Evolutionary conservation across 2,329 filamentous ascomycete genomes (phyloP).

Genomic region (Neopestalotiopsis sp.): DNA sequence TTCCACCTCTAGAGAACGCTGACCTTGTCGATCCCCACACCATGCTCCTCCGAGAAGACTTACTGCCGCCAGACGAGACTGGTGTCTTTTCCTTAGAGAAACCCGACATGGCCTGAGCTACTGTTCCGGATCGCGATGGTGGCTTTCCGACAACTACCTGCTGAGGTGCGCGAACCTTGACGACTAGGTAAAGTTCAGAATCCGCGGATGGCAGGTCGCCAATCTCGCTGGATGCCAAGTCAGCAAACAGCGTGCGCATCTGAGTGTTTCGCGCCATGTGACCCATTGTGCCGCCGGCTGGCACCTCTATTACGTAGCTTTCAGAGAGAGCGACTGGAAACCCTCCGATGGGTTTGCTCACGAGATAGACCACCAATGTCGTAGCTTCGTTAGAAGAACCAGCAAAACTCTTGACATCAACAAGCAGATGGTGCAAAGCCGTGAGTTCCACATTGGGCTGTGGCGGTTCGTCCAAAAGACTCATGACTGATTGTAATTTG

Average conservation of each 20-base stretch:
- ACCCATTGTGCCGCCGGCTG: constrained; percentile 73
- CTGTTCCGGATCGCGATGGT: constrained; percentile 55
- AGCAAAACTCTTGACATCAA: constrained; percentile 83
- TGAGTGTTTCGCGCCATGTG: constrained; percentile 68
- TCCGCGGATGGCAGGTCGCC: constrained; percentile 66
- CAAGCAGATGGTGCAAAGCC: constrained; percentile 78
- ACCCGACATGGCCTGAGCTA: constrained; percentile 41
- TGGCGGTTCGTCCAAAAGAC: constrained; percentile 84
- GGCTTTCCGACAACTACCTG: constrained; percentile 54
- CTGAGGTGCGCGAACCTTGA: constrained; percentile 72
- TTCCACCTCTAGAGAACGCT: constrained; percentile 57
- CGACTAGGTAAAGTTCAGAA: constrained; percentile 80
- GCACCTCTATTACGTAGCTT: constrained; percentile 79
- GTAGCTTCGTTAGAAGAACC: constrained; percentile 78
- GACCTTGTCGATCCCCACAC: constrained; percentile 70
- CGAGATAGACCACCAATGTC: constrained; percentile 78
- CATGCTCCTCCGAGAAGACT: constrained; percentile 63
- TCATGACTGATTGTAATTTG: constrained; percentile 94
- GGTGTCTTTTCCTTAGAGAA: constrained; percentile 56
- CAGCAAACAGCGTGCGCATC: constrained; percentile 85
- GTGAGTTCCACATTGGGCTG: constrained; percentile 69
- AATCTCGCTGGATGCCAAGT: constrained; percentile 78
- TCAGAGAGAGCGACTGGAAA: constrained; percentile 76
- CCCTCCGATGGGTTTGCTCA: constrained; percentile 69
- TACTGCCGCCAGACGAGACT: constrained; percentile 53